phyloP scores from a whole-genome alignment of 2,329 filamentous ascomycete species.

The Tolypocladium cylindrosporum region DNA sequence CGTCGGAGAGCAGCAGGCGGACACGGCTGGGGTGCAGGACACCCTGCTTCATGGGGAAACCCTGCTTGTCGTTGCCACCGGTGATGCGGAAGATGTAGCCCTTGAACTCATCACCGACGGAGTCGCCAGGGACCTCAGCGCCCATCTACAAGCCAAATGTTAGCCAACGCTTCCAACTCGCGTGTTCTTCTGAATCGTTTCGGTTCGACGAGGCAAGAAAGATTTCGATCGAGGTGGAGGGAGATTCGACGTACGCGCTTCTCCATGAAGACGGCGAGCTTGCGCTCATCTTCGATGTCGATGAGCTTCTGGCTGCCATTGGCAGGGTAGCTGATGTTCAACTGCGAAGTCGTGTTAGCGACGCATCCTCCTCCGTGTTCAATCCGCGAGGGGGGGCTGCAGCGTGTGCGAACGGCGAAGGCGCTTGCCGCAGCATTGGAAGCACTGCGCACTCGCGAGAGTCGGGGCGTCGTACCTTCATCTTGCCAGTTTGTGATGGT shows the following conservation, averaged over 20 bases:
- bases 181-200: background rate
- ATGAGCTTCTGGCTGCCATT: conserved; percentile 99
- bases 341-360: conserved; percentile 31
- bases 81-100: conserved; percentile 99
- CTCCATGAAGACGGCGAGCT: conserved; percentile 98
- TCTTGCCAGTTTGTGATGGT: conserved; percentile 36
- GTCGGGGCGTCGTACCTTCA: conserved; percentile 29
- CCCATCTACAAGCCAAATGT: conserved; percentile 54
- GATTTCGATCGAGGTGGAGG: background rate
- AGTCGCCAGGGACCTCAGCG: conserved; percentile 85
- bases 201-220: conserved; percentile 6
- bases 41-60: conserved; percentile 99
- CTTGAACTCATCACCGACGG: conserved; percentile 98
- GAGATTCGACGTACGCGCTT: conserved; percentile 61
- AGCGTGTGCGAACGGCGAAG: background rate
- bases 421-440: background rate
- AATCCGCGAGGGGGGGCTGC: background rate
- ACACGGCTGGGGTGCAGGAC: conserved; percentile 98
- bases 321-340: conserved; percentile 79
- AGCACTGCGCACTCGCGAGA: background rate
- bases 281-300: conserved; percentile 98
- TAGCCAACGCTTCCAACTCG: conserved; percentile 14
- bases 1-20: conserved; percentile 86
- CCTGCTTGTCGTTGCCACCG: conserved; percentile 99
- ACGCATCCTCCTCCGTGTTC: background rate